phyloP scores from a whole-genome alignment of 306 rosid genomes.

The Citrullus colocynthis region DNA sequence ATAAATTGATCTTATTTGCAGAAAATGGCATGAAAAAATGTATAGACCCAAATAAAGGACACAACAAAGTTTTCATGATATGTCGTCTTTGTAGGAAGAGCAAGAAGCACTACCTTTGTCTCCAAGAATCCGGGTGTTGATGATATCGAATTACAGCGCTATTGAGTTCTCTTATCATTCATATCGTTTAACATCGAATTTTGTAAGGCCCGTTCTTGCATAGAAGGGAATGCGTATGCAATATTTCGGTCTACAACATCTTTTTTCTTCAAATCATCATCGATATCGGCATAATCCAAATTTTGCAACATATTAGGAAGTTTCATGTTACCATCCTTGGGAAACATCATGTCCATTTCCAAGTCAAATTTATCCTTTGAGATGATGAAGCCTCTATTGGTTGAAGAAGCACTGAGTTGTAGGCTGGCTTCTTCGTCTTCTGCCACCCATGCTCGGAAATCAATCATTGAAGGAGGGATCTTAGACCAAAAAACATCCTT shows the following conservation, averaged over 20 bases:
- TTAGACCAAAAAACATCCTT: constrained; percentile 61
- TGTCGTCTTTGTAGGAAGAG: neutral
- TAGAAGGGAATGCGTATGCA: constrained; percentile 18
- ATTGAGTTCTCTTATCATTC: constrained; percentile 16
- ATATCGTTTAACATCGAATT: constrained; percentile 10
- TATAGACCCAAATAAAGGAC: neutral
- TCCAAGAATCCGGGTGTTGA: constrained; percentile 12
- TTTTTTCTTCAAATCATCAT: constrained; percentile 31
- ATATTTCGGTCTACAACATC: constrained; percentile 20
- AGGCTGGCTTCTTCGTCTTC: constrained; percentile 25
- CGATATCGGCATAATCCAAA: constrained; percentile 42
- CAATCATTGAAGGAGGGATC: constrained; percentile 43
- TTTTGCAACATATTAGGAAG: constrained; percentile 41
- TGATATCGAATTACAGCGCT: constrained; percentile 15
- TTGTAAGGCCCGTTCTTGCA: constrained; percentile 22
- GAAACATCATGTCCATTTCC: constrained; percentile 32
- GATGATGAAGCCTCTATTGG: constrained; percentile 30
- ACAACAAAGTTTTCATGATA: neutral
- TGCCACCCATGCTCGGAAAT: constrained; percentile 55
- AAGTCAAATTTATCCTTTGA: constrained; percentile 48
- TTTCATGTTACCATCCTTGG: constrained; percentile 26
- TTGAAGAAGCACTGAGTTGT: constrained; percentile 29
- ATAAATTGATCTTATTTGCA: neutral
- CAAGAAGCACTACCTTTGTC: constrained; percentile 30
- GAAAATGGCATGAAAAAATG: neutral